Percentiles rank a stretch among this genome's conserved stretches.
These are phyloP conservation scores for Aquilaria malaccensis DNA, from an alignment of 345 rosid genomes.

Conservation along the genomic window DNA sequence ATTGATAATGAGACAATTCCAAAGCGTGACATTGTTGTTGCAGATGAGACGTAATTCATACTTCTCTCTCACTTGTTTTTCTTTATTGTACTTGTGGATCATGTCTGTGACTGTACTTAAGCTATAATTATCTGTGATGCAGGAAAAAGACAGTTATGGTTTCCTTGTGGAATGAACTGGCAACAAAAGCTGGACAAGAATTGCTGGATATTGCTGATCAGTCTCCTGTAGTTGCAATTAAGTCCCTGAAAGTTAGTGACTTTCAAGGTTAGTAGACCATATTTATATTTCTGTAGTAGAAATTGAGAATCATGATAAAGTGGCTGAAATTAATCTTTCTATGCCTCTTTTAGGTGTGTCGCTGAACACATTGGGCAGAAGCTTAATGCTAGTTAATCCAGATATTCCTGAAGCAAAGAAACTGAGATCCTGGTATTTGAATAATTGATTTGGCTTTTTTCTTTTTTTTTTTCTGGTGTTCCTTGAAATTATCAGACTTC, in stretches of 20 bases:
- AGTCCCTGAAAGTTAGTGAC: slow-evolving; percentile 83
- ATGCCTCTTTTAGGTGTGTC: slow-evolving; percentile 51
- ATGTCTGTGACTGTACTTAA: not conserved
- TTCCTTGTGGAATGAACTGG: slow-evolving; percentile 82
- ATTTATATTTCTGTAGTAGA: too few species aligned
- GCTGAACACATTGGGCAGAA: slow-evolving; percentile 60
- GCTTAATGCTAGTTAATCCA: slow-evolving; percentile 59
- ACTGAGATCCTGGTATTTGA: slow-evolving; percentile 56
- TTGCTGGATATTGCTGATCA: slow-evolving; percentile 57
- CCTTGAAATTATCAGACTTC: not conserved
- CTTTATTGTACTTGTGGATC: not conserved
- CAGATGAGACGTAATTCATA: slow-evolving; percentile 60
- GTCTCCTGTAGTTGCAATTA: slow-evolving; percentile 71
- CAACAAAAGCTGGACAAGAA: slow-evolving; percentile 71
- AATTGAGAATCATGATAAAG: not conserved
- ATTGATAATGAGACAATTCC: slow-evolving; percentile 67
- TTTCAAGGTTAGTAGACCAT: slow-evolving; percentile 61
- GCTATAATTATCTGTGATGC: slow-evolving; percentile 4
- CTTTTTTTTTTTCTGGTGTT: not conserved
- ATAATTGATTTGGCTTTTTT: not conserved
- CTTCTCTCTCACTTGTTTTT: not conserved
- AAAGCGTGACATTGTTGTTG: slow-evolving; percentile 79
- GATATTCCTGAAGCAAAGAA: slow-evolving; percentile 66
- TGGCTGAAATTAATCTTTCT: not conserved
- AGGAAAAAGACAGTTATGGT: slow-evolving; percentile 82